Conservation (phyloP, 225 moss, liverwort and hornwort species). For the Pseudoscleropodium purum region DNA sequence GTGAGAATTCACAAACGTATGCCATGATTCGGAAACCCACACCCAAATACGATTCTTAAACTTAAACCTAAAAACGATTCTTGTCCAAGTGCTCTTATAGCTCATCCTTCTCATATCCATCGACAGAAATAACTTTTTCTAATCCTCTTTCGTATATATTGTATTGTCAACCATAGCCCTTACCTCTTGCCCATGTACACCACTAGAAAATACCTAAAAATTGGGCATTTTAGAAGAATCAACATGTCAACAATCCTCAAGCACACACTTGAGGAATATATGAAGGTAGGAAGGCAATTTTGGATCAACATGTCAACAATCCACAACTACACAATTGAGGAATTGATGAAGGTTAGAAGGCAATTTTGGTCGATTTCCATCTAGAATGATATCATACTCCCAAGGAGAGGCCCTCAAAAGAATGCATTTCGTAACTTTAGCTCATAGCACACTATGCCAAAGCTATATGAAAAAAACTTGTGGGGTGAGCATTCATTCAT, state of each 20-base stretch:
- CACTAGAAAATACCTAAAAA: background rate
- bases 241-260: too few species aligned
- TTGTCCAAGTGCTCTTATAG: too few species aligned
- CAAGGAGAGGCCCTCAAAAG: accelerated
- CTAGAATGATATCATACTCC: background rate
- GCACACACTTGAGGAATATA: too few species aligned
- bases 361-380: too few species aligned
- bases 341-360: background rate
- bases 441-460: background rate
- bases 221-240: background rate
- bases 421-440: background rate
- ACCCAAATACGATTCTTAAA: background rate
- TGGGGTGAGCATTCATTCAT: too few species aligned
- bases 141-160: background rate
- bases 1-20: too few species aligned
- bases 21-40: background rate
- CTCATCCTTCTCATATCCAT: background rate
- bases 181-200: too few species aligned
- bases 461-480: background rate
- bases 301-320: background rate
- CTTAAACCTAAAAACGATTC: background rate
- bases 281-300: too few species aligned
- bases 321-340: background rate
- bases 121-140: background rate
- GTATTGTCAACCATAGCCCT: background rate